Conservation (phyloP, 306 rosid genomes). For the Crotalaria pallida region DNA sequence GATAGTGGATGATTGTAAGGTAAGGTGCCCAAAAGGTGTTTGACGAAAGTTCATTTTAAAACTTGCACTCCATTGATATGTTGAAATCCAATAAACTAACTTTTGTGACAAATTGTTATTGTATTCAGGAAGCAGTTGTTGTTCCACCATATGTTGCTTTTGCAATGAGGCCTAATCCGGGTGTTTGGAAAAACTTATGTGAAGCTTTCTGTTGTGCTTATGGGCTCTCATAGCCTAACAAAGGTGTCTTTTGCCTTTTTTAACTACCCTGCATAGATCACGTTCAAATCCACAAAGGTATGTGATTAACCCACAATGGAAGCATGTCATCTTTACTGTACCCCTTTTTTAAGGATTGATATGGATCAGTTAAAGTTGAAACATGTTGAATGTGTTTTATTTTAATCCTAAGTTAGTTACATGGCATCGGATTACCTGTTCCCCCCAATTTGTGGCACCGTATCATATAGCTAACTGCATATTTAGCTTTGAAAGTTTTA, state of each 20-base stretch:
- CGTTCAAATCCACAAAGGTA: slow-evolving; percentile 99
- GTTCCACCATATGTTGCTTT: slow-evolving; percentile 82
- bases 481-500: neutral
- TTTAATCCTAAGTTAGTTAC: neutral
- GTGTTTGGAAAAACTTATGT: slow-evolving; percentile 92
- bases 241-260: slow-evolving; percentile 94
- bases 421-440: neutral
- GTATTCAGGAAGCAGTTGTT: slow-evolving; percentile 69
- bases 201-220: slow-evolving; percentile 85
- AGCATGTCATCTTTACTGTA: neutral
- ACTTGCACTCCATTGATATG: too few relatives aligned
- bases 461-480: slow-evolving; percentile 5
- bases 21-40: too few relatives aligned
- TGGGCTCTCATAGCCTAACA: slow-evolving; percentile 98
- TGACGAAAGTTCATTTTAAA: too few relatives aligned
- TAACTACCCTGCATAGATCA: slow-evolving; percentile 95
- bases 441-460: neutral
- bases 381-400: neutral
- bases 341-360: slow-evolving; percentile 9
- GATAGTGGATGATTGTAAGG: too few relatives aligned
- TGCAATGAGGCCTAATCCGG: slow-evolving; percentile 83
- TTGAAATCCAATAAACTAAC: too few relatives aligned
- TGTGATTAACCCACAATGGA: neutral
- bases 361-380: neutral
- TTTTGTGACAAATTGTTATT: neutral